Percentiles rank a stretch among this genome's conserved stretches.
Conservation (phyloP, 2,329 filamentous ascomycete species). For the Diaporthe ampelina region DNA sequence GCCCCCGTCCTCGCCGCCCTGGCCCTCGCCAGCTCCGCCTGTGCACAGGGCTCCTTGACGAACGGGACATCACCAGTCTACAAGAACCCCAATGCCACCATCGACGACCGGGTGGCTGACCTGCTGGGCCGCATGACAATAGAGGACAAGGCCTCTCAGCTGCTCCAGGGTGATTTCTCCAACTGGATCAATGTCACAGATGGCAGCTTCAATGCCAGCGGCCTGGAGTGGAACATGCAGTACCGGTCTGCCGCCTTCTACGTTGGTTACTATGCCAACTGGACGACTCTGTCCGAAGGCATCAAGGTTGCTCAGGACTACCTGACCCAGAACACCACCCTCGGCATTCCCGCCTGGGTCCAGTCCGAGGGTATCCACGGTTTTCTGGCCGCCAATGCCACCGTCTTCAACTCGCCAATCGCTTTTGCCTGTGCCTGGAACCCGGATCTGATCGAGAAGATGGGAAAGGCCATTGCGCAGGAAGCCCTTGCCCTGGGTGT, state of each 20-base stretch:
- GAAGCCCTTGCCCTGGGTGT: constrained; percentile 78
- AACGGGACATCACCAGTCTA: constrained; percentile 60
- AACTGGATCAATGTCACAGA: constrained; percentile 81
- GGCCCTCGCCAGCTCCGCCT: constrained; percentile 38
- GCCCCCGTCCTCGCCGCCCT: constrained; percentile 26
- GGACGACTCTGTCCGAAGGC: constrained; percentile 73
- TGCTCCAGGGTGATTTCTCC: constrained; percentile 77
- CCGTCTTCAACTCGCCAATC: constrained; percentile 85
- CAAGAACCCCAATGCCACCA: constrained; percentile 72
- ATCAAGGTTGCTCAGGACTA: constrained; percentile 79
- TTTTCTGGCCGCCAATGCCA: constrained; percentile 79
- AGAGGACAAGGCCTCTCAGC: constrained; percentile 79
- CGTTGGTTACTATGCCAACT: constrained; percentile 76
- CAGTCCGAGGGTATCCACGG: constrained; percentile 84
- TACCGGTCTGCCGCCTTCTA: constrained; percentile 79
- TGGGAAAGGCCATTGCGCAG: constrained; percentile 75
- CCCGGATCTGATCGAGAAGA: constrained; percentile 72
- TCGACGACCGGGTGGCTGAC: constrained; percentile 76
- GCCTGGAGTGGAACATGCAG: constrained; percentile 76
- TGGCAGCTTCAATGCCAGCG: constrained; percentile 76
- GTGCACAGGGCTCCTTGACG: constrained; percentile 30
- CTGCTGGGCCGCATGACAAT: constrained; percentile 81
- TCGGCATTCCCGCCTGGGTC: constrained; percentile 80
- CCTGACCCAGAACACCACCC: constrained; percentile 73
- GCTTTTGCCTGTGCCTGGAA: constrained; percentile 81